Evolutionary conservation across 73 alveolate species (phyloP), one percentile per base, ranked within the genome.

Genomic region (Paraurostyla sp.): DNA sequence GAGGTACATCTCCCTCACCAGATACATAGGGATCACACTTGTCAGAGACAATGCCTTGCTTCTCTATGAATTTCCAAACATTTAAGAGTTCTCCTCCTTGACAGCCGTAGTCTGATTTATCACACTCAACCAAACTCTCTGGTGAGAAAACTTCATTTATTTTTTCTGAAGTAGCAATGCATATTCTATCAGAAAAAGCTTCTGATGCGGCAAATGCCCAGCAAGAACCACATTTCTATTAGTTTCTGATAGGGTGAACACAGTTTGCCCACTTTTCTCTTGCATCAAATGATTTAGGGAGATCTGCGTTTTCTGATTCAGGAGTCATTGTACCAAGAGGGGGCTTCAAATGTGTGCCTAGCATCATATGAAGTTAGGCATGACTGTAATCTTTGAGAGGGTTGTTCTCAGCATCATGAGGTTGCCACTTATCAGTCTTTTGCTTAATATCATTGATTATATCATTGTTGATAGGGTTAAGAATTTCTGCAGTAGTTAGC

Each of bases 161-260:
- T 69, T 36, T 36, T 50, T 89, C 93, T 0, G 32, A 59, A 11
- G 40, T 62, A 7, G 83, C 95, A 30, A 97, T 97, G 88, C 98
- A 94, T 65, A 90, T 87, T 94, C 99, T 97, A 91, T 97, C 99
- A 71, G 98, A 87, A 87, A 97, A 83, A 25, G 99, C 97, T 85
- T 96, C 99, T 15, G 97, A 91, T 16, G 99, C 97, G 7, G 97
- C 99, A 80, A 98, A 96, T 22, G 99, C 99, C 99, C 99, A 97
- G 92, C 99, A 97, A 33, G 99, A 97, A 16, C 99, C 99, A 80
- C 99, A 97, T 65, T 90, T 73, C 29, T 51, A 88, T 62, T 94
- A 92, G 90, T 94, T 92, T 76, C 95, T 85, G 81, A 91, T 85
- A 20, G 76, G 87, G 36, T 91, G 96, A 27, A 91, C 57, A 65